Conservation (phyloP, 164 flowering plant genomes). For the Macadamia integrifolia region DNA sequence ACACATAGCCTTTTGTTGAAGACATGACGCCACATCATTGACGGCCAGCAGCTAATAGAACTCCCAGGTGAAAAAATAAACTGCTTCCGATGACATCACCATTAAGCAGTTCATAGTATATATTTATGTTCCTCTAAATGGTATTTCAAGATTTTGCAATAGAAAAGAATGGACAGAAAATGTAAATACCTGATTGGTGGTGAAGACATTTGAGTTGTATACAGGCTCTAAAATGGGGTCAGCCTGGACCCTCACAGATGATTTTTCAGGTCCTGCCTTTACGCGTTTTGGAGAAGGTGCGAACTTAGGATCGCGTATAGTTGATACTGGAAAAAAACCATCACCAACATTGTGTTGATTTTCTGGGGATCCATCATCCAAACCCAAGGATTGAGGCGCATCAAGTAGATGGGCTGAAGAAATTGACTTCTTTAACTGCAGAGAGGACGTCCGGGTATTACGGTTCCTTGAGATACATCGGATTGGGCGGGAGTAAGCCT, state of each 20-base stretch:
- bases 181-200: conserved; percentile 39
- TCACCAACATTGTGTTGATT: conserved; percentile 21
- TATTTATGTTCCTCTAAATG: not conserved
- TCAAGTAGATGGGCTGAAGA: conserved; percentile 23
- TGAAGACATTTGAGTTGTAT: conserved; percentile 30
- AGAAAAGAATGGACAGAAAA: not conserved
- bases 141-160: not conserved
- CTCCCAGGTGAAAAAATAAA: too few species aligned
- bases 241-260: conserved; percentile 20
- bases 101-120: not conserved
- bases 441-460: conserved; percentile 29
- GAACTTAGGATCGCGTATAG: conserved; percentile 33
- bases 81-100: not conserved
- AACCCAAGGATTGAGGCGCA: conserved; percentile 34
- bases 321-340: conserved; percentile 7
- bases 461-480: conserved; percentile 69
- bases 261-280: conserved; percentile 47
- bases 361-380: conserved; percentile 38
- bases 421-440: conserved; percentile 36
- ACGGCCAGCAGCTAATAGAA: too few species aligned
- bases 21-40: too few species aligned
- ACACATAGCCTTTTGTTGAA: too few species aligned
- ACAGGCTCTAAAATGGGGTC: conserved; percentile 21
- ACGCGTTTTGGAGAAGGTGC: conserved; percentile 48
- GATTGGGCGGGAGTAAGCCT: conserved; percentile 56